Conservation (phyloP, 352 stramenopile genomes). For the Phytophthora meadii region DNA sequence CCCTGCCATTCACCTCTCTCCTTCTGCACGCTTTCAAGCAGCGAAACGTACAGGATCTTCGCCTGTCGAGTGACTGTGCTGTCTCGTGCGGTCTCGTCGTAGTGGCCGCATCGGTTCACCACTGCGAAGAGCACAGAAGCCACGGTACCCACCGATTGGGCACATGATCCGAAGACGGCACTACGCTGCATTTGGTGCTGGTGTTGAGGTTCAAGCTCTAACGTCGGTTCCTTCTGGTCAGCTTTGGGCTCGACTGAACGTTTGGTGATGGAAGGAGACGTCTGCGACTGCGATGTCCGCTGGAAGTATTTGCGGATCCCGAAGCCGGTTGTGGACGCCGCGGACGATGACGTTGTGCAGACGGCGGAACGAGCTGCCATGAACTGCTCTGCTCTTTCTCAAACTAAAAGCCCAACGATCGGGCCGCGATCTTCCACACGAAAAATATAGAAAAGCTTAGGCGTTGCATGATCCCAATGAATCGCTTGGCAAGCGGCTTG, state of each 20-base stretch:
- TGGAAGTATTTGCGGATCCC: constrained; percentile 44
- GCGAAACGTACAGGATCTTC: constrained; percentile 74
- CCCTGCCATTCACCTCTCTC: constrained; percentile 75
- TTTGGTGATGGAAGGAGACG: constrained; percentile 2
- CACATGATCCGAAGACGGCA: constrained; percentile 60
- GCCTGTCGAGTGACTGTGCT: constrained; percentile 48
- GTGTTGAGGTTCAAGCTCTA: constrained; percentile 13
- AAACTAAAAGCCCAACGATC: constrained; percentile 5
- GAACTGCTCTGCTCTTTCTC: constrained; percentile 21
- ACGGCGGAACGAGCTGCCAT: constrained; percentile 17
- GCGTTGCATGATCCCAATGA: constrained; percentile 13
- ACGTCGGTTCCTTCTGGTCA: background rate
- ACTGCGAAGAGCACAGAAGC: constrained; percentile 55
- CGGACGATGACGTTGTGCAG: constrained; percentile 13
- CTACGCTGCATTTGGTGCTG: constrained; percentile 35
- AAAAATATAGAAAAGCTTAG: constrained; percentile 27
- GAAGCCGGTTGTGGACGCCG: constrained; percentile 28
- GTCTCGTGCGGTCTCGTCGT: constrained; percentile 36
- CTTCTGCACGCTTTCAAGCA: constrained; percentile 72
- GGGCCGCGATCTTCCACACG: constrained; percentile 20
- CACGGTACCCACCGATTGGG: constrained; percentile 56
- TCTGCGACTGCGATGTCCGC: constrained; percentile 31
- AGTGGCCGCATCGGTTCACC: constrained; percentile 50
- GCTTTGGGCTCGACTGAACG: constrained; percentile 11
- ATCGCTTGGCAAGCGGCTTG: too few relatives aligned